Percentiles rank a stretch among this genome's conserved stretches.
phyloP scores from a whole-genome alignment of 169 alveolate genomes.

The Babesia caballi region DNA sequence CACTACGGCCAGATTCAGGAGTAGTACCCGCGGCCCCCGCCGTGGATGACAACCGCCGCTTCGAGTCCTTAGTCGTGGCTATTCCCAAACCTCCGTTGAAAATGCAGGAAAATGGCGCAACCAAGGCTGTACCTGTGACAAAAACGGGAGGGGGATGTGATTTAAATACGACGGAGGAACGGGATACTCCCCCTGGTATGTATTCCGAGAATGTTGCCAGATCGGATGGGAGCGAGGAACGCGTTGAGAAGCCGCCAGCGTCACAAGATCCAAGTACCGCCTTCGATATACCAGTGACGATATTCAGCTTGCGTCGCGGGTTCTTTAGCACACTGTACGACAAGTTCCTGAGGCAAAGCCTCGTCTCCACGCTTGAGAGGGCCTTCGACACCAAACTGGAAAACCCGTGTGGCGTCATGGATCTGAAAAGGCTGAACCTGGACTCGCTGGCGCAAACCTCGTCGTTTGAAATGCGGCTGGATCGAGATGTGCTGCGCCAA shows the following conservation, averaged over 20 bases:
- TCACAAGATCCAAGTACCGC: too few species aligned
- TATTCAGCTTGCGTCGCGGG: constrained; percentile 36
- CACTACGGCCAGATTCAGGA: not conserved
- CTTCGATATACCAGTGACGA: constrained; percentile 10
- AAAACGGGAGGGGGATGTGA: too few species aligned
- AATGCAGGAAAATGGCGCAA: not conserved
- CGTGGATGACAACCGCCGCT: not conserved
- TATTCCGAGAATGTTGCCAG: not conserved
- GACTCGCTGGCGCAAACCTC: not conserved
- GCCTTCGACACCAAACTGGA: not conserved
- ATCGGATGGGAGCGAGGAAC: too few species aligned
- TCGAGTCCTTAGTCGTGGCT: not conserved
- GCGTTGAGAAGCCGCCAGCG: too few species aligned
- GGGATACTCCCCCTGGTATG: not conserved
- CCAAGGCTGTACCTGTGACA: too few species aligned
- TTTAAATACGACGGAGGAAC: not conserved
- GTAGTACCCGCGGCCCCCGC: not conserved
- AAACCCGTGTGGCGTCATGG: constrained; percentile 43
- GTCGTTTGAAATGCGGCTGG: not conserved
- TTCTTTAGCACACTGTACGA: constrained; percentile 37
- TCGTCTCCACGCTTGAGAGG: constrained; percentile 19
- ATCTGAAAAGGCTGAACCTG: not conserved
- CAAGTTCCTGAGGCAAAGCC: constrained; percentile 23
- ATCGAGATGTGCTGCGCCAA: not conserved
- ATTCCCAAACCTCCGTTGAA: not conserved